Percentiles rank a stretch among this genome's conserved stretches.
These are phyloP conservation scores for Phytophthora sojae DNA, from an alignment of 352 stramenopile species.

Conservation along the genomic window DNA sequence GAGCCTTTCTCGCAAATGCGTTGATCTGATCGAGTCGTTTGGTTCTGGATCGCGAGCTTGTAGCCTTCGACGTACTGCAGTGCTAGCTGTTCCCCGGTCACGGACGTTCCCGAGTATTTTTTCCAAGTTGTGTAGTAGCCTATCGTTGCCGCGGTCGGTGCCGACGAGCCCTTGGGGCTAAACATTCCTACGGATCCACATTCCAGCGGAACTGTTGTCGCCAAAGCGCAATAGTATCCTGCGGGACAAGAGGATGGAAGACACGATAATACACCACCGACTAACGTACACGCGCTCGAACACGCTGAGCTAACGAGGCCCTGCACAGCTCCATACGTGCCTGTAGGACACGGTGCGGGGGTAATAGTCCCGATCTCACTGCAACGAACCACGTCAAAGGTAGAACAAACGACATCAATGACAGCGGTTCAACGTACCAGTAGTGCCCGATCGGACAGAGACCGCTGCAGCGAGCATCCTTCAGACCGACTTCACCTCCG, in stretches of 20 bases:
- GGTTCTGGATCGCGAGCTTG: conserved; percentile 36
- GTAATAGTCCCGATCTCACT: conserved; percentile 49
- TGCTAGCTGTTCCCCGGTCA: conserved; percentile 23
- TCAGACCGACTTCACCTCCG: conserved; percentile 43
- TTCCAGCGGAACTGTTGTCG: conserved; percentile 27
- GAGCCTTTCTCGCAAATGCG: conserved; percentile 59
- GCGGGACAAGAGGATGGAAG: conserved; percentile 55
- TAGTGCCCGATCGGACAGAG: conserved; percentile 62
- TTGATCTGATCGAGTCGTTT: conserved; percentile 55
- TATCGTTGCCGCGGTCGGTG: conserved; percentile 41
- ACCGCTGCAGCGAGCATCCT: conserved; percentile 48
- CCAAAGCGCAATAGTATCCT: conserved; percentile 69
- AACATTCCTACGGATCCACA: conserved; percentile 54
- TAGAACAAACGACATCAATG: not conserved
- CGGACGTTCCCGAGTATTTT: conserved; percentile 12
- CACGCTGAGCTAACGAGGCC: conserved; percentile 59
- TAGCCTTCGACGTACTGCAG: conserved; percentile 57
- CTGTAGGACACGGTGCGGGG: conserved; percentile 54
- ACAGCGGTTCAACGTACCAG: conserved; percentile 45
- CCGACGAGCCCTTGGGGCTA: conserved; percentile 56
- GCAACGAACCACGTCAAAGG: not conserved
- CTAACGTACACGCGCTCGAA: conserved; percentile 48
- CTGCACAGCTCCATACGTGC: conserved; percentile 42
- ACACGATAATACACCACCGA: conserved; percentile 33
- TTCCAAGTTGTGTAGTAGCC: conserved; percentile 75